Evolutionary conservation across 345 rosid genomes (phyloP), one percentile per base, ranked within the genome.

Genomic region (Gossypium turneri): DNA sequence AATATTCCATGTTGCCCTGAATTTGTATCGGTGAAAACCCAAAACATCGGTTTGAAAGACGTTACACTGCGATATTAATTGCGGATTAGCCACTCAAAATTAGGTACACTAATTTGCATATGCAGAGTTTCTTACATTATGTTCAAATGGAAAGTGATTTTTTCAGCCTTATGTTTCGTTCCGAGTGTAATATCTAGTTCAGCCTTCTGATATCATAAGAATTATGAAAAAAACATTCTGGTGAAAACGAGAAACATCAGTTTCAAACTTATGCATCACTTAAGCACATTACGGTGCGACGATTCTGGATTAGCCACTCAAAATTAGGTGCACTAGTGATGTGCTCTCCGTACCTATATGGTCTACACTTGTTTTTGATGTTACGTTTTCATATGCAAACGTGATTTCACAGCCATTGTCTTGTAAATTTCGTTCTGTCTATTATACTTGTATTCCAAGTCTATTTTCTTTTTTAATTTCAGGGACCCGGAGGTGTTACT

Each of bases 401-500:
- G 43, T 17, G 7, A 64, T 2, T 6, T 48, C 38, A 12, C 24
- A 24, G n/a, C 12, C 22, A 47, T 9, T 11, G 7, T 47, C 16
- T 20, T 38, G 15, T 55, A 17, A 15, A 47, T 61, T 73, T 61
- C 22, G 7, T 68, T 67, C 50, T 10, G 8, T 41, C 12, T 3
- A 9, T 24, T 57, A 25, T 70, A 2, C 45, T 61, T 64, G 51
- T 60, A 62, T 61, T 15, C 19, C 72, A 45, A 51, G 12, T 4
- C 9, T 66, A 2, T 56, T 70, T 15, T 9, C 16, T 7, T 22
- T 75, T 75, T 65, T 41, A 65, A 53, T 74, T 74, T 61, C 79
- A 91, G 96, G 96, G 96, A 76, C 82, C 93, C 29, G 90, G 93
- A 11, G 93, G 96, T 72, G 53, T 86, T 64, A 91, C 96, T 7